Conservation (phyloP, 495 filamentous ascomycete species). For the Aspergillus mulundensis region DNA sequence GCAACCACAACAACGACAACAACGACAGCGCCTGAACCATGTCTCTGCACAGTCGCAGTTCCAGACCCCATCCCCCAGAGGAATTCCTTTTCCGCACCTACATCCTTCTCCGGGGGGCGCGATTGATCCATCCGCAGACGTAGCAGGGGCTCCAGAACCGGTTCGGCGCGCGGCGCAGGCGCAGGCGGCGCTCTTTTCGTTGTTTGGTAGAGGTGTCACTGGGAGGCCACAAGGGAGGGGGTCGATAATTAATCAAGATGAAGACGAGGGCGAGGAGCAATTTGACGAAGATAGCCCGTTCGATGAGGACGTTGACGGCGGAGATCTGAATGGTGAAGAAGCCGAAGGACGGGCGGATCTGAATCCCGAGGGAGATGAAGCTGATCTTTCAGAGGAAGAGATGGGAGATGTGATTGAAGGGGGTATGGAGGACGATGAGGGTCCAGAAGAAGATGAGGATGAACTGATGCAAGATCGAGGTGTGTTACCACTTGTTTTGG, state of each 20-base stretch:
- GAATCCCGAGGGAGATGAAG: constrained; percentile 19
- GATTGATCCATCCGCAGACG: constrained; percentile 16
- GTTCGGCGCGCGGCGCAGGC: constrained; percentile 19
- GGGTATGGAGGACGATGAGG: constrained; percentile 27
- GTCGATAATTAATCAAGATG: constrained; percentile 1
- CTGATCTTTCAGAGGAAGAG: constrained; percentile 21
- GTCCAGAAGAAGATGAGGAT: constrained; percentile 39
- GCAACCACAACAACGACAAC: constrained; percentile 9
- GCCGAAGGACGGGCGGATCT: constrained; percentile 7
- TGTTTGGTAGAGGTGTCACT: constrained; percentile 33
- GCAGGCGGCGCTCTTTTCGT: constrained; percentile 26
- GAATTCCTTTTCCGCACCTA: constrained; percentile 30
- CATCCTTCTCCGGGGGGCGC: constrained; percentile 31
- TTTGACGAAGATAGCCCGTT: constrained; percentile 9
- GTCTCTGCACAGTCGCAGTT: constrained; percentile 25
- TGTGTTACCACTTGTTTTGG: constrained; percentile 9
- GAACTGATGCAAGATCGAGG: constrained; percentile 41
- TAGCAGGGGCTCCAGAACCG: constrained; percentile 2
- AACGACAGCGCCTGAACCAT: constrained; percentile 11
- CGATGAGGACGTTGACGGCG: constrained; percentile 17
- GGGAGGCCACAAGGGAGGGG: constrained; percentile 17
- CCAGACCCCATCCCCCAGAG: constrained; percentile 35
- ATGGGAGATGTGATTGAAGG: constrained; percentile 31
- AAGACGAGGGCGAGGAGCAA: constrained; percentile 17
- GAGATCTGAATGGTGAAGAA: constrained; percentile 8